These are phyloP conservation scores for Musa balbisiana DNA, from an alignment of 202 grass and related monocot species.

Conservation along the genomic window DNA sequence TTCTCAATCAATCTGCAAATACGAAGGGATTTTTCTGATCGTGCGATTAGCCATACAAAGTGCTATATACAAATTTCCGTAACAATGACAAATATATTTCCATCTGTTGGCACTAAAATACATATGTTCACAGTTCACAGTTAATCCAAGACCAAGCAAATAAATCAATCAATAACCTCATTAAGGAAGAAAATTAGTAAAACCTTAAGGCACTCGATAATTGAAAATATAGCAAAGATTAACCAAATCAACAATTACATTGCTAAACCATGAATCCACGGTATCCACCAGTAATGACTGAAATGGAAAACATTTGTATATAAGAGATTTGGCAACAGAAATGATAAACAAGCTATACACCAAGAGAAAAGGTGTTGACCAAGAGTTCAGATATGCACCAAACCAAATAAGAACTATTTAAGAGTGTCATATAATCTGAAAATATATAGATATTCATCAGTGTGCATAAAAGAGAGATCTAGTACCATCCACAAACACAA, in stretches of 20 bases:
- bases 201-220: not conserved
- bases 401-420: not conserved
- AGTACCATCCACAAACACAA: not conserved
- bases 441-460: not conserved
- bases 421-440: not conserved
- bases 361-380: not conserved
- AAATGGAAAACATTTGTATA: not conserved
- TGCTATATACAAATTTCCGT: not conserved
- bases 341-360: not conserved
- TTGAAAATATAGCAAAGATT: not conserved
- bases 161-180: not conserved
- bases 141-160: no score
- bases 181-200: not conserved
- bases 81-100: not conserved
- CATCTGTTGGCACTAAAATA: not conserved
- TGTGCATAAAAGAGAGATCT: no score
- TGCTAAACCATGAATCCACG: not conserved
- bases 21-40: not conserved
- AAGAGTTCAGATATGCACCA: not conserved
- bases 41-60: not conserved
- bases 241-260: not conserved
- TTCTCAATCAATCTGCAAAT: conserved; percentile 11
- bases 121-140: not conserved
- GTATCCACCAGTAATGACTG: not conserved
- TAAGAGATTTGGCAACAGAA: not conserved